Evolutionary conservation across 2,329 filamentous ascomycete genomes (phyloP).

Genomic region (Ceratocystis huliohia): DNA sequence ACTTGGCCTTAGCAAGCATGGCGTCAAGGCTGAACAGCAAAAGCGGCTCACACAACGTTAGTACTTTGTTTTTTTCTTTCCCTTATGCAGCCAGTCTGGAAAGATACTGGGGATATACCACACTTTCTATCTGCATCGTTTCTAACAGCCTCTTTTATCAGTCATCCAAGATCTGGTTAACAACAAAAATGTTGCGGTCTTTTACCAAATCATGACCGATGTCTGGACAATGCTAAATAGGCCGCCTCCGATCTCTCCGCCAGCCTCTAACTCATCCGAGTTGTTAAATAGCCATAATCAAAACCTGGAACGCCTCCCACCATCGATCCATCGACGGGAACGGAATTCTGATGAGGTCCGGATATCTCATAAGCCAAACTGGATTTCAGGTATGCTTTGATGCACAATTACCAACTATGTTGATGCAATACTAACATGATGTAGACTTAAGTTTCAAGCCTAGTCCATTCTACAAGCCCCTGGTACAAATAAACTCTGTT

Average conservation of each 20-base stretch:
- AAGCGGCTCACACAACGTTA: conserved; percentile 63
- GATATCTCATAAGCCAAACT: too few species aligned
- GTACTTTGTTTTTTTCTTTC: conserved; percentile 29
- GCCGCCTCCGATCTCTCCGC: neutral
- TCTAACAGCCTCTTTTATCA: conserved; percentile 23
- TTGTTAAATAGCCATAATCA: neutral
- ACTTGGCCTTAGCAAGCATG: conserved; percentile 64
- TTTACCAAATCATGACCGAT: conserved; percentile 30
- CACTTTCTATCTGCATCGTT: neutral
- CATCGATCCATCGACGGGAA: too few species aligned
- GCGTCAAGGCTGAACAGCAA: conserved; percentile 76
- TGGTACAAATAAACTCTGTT: conserved; percentile 50
- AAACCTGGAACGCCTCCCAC: too few species aligned
- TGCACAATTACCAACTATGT: neutral
- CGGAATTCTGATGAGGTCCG: too few species aligned
- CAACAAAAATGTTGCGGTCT: conserved; percentile 30
- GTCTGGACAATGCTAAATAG: neutral
- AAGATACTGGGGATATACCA: too few species aligned
- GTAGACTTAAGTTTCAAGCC: conserved; percentile 39
- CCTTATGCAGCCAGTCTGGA: neutral
- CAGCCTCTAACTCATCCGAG: neutral
- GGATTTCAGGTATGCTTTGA: too few species aligned
- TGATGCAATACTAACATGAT: neutral
- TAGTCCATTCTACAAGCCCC: conserved; percentile 74
- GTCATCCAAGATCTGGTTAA: conserved; percentile 33